phyloP scores from a whole-genome alignment of 352 stramenopile species.

The Phytophthora syringae region DNA sequence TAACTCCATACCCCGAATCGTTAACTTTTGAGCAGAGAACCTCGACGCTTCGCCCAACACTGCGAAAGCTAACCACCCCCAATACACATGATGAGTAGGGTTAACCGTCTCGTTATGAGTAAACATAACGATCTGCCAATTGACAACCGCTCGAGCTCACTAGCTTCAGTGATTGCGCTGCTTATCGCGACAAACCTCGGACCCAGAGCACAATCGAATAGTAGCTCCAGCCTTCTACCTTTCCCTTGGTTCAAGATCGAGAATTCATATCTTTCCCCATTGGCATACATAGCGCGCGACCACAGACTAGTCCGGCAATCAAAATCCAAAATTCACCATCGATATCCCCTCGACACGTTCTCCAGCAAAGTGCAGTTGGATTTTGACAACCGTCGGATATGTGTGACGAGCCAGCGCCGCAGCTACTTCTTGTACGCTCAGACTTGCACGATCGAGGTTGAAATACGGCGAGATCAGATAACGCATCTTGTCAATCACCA shows the following conservation, averaged over 20 bases:
- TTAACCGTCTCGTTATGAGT: not conserved
- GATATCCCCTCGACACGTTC: not conserved
- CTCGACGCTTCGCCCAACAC: not conserved
- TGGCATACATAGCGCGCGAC: not conserved
- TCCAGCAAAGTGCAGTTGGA: not conserved
- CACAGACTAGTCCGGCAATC: not conserved
- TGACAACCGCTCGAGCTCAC: not conserved
- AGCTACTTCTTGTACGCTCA: not conserved
- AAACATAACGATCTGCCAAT: not conserved
- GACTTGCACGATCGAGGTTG: not conserved
- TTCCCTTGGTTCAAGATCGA: not conserved
- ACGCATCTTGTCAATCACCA: not conserved
- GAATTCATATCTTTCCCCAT: not conserved
- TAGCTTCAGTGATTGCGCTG: not conserved
- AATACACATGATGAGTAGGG: not conserved
- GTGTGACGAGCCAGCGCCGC: not conserved
- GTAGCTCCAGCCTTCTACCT: not conserved
- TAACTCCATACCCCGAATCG: not conserved
- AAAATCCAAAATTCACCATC: slow-evolving; percentile 3
- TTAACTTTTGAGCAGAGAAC: not conserved
- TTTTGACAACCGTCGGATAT: not conserved
- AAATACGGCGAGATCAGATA: slow-evolving; percentile 2
- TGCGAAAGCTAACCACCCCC: slow-evolving; percentile 6
- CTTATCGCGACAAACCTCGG: not conserved
- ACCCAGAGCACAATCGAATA: not conserved